These are phyloP conservation scores for Russula olivacea DNA, from an alignment of 768 basidiomycete genomes.

Conservation along the genomic window DNA sequence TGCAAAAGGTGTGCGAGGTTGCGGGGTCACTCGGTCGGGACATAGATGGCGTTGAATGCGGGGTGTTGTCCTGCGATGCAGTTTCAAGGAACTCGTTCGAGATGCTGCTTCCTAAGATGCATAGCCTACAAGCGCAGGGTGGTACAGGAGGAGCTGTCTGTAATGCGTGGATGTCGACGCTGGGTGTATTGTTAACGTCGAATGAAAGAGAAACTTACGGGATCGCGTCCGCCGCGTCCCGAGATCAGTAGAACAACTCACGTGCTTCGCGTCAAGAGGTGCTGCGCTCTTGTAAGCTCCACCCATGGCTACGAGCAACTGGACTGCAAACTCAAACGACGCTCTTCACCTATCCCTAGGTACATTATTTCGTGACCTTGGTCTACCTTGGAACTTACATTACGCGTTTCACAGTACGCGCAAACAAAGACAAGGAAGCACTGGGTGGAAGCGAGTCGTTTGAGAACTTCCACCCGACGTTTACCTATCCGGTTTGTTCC, in stretches of 20 bases:
- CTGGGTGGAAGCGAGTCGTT: constrained; percentile 54
- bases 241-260: background rate
- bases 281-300: background rate
- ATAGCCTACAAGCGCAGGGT: background rate
- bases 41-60: background rate
- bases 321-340: constrained; percentile 77
- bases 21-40: background rate
- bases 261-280: background rate
- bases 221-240: background rate
- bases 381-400: background rate
- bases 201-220: background rate
- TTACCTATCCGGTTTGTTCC: constrained; percentile 83
- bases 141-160: background rate
- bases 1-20: background rate
- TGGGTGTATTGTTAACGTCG: background rate
- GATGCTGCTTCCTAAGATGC: background rate
- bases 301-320: constrained; percentile 38
- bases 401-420: constrained; percentile 47
- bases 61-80: background rate
- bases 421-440: constrained; percentile 55
- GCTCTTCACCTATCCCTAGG: constrained; percentile 72
- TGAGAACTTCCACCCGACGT: constrained; percentile 72
- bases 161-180: background rate
- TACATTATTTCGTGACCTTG: constrained; percentile 31
- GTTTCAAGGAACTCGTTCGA: background rate